Percentiles rank a stretch among this genome's conserved stretches.
Evolutionary conservation across 1,139 yeast genomes (phyloP).

Genomic region (Geotrichum carabidarum): DNA sequence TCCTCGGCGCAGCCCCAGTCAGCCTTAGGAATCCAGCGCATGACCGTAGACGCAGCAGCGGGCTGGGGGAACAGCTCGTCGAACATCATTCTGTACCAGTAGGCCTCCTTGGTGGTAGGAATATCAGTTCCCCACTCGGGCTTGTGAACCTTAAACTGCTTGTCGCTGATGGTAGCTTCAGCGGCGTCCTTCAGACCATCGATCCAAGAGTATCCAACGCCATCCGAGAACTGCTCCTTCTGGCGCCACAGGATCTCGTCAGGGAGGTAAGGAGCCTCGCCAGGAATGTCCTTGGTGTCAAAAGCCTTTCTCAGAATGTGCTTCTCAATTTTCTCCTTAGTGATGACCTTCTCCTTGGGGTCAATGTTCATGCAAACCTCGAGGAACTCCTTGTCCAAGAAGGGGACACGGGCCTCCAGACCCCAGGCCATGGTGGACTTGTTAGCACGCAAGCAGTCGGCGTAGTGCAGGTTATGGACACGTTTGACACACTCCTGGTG

Average conservation of each 20-base stretch:
- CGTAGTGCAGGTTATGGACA: constrained; percentile 92
- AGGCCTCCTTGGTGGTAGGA: constrained; percentile 97
- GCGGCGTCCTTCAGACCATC: constrained; percentile 96
- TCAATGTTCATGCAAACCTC: constrained; percentile 91
- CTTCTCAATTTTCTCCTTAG: constrained; percentile 78
- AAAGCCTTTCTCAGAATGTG: constrained; percentile 95
- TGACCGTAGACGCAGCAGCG: constrained; percentile 93
- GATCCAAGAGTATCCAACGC: constrained; percentile 99
- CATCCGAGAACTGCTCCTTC: constrained; percentile 98
- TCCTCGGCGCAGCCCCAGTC: constrained; percentile 99
- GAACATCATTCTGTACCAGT: constrained; percentile 96
- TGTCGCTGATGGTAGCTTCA: constrained; percentile 78
- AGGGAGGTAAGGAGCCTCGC: constrained; percentile 79
- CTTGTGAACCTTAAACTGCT: constrained; percentile 81
- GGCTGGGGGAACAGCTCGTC: constrained; percentile 84
- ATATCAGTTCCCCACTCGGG: constrained; percentile 93
- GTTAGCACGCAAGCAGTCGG: constrained; percentile 98
- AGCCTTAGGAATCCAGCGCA: constrained; percentile 99
- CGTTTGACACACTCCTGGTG: constrained; percentile 92
- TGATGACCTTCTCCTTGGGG: constrained; percentile 86
- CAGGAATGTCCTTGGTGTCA: constrained; percentile 76
- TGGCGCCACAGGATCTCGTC: constrained; percentile 98
- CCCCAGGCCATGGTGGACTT: constrained; percentile 99
- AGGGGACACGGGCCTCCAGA: constrained; percentile 98
- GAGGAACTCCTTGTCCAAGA: constrained; percentile 89